Base-by-base conservation (phyloP, 1,284 basidiomycete genomes). In the Ustilago nuda region DNA sequence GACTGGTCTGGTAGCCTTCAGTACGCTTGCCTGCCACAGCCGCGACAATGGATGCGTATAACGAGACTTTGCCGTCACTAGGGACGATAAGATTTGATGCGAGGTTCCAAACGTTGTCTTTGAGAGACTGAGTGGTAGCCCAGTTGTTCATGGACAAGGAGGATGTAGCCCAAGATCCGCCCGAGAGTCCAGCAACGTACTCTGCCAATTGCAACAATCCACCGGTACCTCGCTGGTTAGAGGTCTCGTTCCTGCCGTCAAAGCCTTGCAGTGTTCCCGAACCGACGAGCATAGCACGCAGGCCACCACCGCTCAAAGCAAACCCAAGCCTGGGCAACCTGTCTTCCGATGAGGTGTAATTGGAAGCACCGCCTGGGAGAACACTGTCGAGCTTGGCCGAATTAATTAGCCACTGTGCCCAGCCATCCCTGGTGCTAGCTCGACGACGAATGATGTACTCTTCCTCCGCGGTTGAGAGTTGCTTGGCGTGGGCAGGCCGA, bases 261-360 rank as follows among this genome's bases (percentile, higher is more conserved):
- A 83, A 77, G 11, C 81, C 84, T 35, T 79, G 68, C 19, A 80
- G 36, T 1, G 78, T 67, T n/a, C 81, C 82, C 1, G 76, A 36
- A 23, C 82, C 84, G 64, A 78, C 67, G 3, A 87, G 83, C 88
- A 88, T 88, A 11, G 88, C 88, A 19, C 88, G 77, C 64, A 88
- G 87, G 5, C 88, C 88, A 35, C 88, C 88, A 39, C 88, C 88
- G 11, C 86, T 86, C 15, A 88, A 72, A 1, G 87, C 87, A 48
- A 87, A 81, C 33, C 86, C 87, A 23, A 88, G 78, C 2, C 74
- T 68, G 0, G 88, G 88, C 36, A 66, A 69, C 11, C 78, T 66
- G 37, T 58, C 58, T 7, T 55, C n/a, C 8, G 59, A 56, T 7
- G 56, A 57, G 2, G 83, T 79, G 67, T 76, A 85, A 48, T 82